Base-by-base conservation (phyloP, 441 rosid genomes). In the Brassica balearica region DNA sequence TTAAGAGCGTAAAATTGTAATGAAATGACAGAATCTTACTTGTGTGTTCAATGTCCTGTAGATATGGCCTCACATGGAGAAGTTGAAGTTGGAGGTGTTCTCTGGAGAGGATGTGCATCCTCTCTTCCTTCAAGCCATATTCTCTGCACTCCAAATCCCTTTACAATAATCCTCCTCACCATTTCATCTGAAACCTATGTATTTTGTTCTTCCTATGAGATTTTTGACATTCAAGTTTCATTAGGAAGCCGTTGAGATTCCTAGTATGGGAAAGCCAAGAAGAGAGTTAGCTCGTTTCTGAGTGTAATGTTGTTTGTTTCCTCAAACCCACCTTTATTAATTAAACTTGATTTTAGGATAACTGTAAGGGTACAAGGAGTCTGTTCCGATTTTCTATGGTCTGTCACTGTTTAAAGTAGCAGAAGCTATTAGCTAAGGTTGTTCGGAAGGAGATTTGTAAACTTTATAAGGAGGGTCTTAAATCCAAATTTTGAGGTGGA, bases 11-110 rank as follows among this genome's bases (percentile, higher is more conserved):
- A 43, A 59, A 2, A 20, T 72, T 48, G 0, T 36, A 11, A 17
- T 2, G 8, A 25, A 76, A 46, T 20, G 22, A 61, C 3, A 6
- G 23, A 20, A 19, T 34, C 58, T 61, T 6, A 72, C 43, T 65
- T 43, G 46, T 11, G 72, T 14, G 43, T 46, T 46, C 19, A 0
- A 46, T 19, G 11, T 69, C 62, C 12, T 79, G 64, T 86, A 97
- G 99, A 87, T 93, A 84, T 97, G 98, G 98, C 88, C 88, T 48
- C 92, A 85, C 80, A 78, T 94, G 9, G 97, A 93, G 85, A 94
- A 87, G 87, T 81, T 97, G 76, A 97, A 93, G 12, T 80, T 83
- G 1, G 94, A 89, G 62, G 91, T 93, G 43, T 87, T 93, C 68
- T 78, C 85, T 3, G 67, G 78, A 14, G 91, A 82, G 69, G 87